Conservation (phyloP, 495 filamentous ascomycete species). For the Penicillium herquei region DNA sequence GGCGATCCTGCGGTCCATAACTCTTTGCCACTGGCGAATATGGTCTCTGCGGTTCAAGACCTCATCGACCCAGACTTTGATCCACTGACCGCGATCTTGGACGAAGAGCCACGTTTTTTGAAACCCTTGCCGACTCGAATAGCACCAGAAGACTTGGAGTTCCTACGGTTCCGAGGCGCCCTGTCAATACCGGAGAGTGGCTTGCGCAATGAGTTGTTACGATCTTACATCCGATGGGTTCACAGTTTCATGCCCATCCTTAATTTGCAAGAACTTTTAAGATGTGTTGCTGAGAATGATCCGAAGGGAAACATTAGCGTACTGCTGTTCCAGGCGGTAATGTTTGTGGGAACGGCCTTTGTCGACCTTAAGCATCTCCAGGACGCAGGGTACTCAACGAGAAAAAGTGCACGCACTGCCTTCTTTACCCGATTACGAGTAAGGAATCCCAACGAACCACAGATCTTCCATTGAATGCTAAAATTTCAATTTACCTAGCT, state of each 20-base stretch:
- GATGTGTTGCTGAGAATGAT: conserved; percentile 55
- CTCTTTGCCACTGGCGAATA: conserved; percentile 38
- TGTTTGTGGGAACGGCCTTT: conserved; percentile 77
- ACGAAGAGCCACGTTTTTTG: conserved; percentile 53
- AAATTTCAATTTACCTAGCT: conserved; percentile 29
- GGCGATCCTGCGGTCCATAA: conserved; percentile 28
- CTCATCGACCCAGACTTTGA: conserved; percentile 46
- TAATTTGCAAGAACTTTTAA: conserved; percentile 69
- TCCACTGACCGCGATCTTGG: conserved; percentile 42
- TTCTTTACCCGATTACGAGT: conserved; percentile 77
- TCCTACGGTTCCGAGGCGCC: conserved; percentile 70
- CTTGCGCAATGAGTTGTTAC: conserved; percentile 68
- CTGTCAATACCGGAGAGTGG: conserved; percentile 62
- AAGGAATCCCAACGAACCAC: conserved; percentile 22
- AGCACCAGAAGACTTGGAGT: conserved; percentile 66
- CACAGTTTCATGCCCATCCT: conserved; percentile 84
- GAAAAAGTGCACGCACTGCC: conserved; percentile 70
- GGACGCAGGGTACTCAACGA: conserved; percentile 63
- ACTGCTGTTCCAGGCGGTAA: conserved; percentile 74
- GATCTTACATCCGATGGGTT: conserved; percentile 76
- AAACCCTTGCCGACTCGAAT: conserved; percentile 50
- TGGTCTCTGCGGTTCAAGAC: conserved; percentile 44
- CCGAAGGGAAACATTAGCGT: conserved; percentile 67
- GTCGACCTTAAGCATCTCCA: conserved; percentile 67
- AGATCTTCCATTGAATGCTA: background rate